Base-by-base conservation (phyloP, 352 stramenopile species). In the Globisporangium echinulatum region DNA sequence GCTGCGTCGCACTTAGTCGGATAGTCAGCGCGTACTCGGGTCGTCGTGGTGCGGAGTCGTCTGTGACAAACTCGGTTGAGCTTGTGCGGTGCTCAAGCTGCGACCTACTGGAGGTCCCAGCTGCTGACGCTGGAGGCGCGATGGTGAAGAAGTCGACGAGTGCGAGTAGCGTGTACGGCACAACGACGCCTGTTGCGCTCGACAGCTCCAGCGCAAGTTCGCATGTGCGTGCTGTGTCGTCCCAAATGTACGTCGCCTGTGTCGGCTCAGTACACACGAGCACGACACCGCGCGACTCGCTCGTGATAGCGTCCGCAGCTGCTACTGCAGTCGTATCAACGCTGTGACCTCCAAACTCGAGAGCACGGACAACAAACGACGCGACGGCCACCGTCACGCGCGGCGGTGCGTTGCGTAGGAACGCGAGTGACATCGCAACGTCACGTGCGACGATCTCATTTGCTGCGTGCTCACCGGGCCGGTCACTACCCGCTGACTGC, bases 161-260 rank as follows among this genome's bases (percentile, higher is more conserved):
- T 33, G 58, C 46, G 11, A 86, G 50, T 7, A 90, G 25, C 0
- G 69, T 52, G 14, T 90, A 68, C 2, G 81, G 74, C 11, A 89
- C 67, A 1, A 90, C 66, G 39, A 76, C 77, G 13, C 81, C 78
- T 10, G 71, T 77, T 10, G 89, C 67, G 44, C 79, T 59, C 3
- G 75, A 77, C 19, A 83, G 68, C 7, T 61, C 36, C 17, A 91
- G 58, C 57, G 88, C 68, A 5, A 93, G 51, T 19, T 79, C 71
- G n/a, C 76, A 77, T 4, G 62, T 70, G 40, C 73, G 53, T 5
- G 58, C 64, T 5, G 51, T 48, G 19, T 85, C 67, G 56, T 89
- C 67, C 84, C 84, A 93, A 8, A 74, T 72, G 54, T 93, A 93
- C 10, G 53, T 56, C 36, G 82, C 72, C 42, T 77, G 64, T 8